Conservation (phyloP, 2,329 filamentous ascomycete species). For the Aspergillus oerlinghausenensis region DNA sequence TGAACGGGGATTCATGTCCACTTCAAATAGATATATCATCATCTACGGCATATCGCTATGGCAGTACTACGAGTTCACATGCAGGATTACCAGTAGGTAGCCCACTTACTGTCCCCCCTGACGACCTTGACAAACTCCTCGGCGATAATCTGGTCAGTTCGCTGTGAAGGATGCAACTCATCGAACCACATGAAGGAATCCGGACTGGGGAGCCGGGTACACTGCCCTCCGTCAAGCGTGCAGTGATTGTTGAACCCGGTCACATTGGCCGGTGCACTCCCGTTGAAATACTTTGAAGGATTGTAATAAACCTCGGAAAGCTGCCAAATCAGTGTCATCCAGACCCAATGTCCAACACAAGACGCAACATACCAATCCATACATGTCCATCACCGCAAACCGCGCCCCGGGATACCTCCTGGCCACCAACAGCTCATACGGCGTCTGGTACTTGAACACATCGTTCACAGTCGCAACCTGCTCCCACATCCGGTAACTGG, state of each 20-base stretch:
- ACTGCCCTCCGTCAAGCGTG: constrained; percentile 34
- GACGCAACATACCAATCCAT: constrained; percentile 47
- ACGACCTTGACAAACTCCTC: constrained; percentile 54
- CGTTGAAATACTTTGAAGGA: constrained; percentile 59
- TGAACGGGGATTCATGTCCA: neutral
- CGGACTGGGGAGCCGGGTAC: constrained; percentile 39
- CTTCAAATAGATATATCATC: neutral
- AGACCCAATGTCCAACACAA: neutral
- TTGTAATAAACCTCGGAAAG: constrained; percentile 57
- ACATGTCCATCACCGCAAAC: constrained; percentile 64
- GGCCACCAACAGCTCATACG: constrained; percentile 41
- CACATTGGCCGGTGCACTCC: constrained; percentile 58
- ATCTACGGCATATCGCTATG: neutral
- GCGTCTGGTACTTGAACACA: constrained; percentile 49
- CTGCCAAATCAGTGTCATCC: neutral
- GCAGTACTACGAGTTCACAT: neutral
- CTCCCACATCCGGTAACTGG: constrained; percentile 50
- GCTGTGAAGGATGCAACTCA: constrained; percentile 66
- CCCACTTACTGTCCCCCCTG: constrained; percentile 38
- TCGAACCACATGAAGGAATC: constrained; percentile 71
- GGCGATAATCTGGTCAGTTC: constrained; percentile 56
- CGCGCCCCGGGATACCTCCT: constrained; percentile 51
- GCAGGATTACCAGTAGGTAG: constrained; percentile 21
- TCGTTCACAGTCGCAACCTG: constrained; percentile 48
- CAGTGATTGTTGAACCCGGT: constrained; percentile 58